These are phyloP conservation scores for Populus pruinosa DNA, from an alignment of 345 rosid genomes.

Conservation along the genomic window DNA sequence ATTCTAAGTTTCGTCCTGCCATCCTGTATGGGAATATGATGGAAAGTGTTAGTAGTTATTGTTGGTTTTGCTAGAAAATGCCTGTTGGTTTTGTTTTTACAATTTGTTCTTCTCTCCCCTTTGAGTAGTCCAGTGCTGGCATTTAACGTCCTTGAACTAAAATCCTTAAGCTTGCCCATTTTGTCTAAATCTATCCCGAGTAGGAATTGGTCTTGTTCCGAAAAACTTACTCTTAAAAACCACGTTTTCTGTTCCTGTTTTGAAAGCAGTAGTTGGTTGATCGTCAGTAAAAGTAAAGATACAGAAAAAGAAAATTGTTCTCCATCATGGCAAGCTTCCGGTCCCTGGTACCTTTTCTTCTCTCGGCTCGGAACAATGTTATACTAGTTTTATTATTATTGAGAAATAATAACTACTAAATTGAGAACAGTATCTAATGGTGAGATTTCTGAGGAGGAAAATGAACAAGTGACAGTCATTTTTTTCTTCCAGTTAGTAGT, in stretches of 20 bases:
- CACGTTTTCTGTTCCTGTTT: not conserved
- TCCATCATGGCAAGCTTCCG: not conserved
- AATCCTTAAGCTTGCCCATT: too few species aligned
- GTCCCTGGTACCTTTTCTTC: not conserved
- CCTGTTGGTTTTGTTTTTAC: not conserved
- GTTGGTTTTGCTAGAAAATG: not conserved
- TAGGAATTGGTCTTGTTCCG: not conserved
- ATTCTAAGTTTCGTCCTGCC: not conserved
- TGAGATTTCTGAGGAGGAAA: too few species aligned
- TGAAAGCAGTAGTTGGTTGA: not conserved
- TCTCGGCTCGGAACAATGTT: too few species aligned
- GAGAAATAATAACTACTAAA: too few species aligned
- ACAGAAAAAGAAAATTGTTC: too few species aligned
- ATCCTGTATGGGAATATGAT: not conserved
- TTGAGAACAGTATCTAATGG: too few species aligned
- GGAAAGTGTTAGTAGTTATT: not conserved
- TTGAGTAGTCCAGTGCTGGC: not conserved
- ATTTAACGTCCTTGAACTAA: too few species aligned
- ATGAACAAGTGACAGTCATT: too few species aligned
- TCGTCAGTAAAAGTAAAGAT: not conserved
- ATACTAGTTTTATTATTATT: too few species aligned
- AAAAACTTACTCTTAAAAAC: not conserved
- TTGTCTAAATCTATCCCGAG: too few species aligned
- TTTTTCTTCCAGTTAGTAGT: too few species aligned
- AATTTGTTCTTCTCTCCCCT: not conserved